These are phyloP conservation scores for Backusella psychrophila DNA, from an alignment of 192 early-diverging fungal genomes.

Conservation along the genomic window DNA sequence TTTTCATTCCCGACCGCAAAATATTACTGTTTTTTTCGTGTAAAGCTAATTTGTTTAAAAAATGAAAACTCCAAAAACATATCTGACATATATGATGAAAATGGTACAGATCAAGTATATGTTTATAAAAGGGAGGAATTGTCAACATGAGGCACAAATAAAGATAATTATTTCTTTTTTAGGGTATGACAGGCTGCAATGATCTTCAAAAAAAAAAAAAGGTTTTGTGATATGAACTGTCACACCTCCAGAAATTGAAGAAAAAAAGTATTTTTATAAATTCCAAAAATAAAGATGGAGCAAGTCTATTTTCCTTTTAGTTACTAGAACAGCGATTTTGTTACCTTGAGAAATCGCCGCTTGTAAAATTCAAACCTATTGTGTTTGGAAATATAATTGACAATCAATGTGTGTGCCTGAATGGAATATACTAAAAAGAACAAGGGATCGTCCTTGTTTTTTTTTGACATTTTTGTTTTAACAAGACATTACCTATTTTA, in stretches of 20 bases:
- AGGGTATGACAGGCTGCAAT: not conserved
- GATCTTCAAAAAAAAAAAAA: not conserved
- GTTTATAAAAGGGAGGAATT: not conserved
- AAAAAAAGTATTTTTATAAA: not conserved
- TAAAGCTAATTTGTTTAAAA: not conserved
- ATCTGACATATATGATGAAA: no score
- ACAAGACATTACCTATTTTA: not conserved
- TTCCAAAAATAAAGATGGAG: not conserved
- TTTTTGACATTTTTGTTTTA: no score
- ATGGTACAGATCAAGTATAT: not conserved
- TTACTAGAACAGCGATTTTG: not conserved
- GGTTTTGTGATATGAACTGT: not conserved
- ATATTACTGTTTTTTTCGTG: not conserved
- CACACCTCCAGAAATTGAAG: not conserved
- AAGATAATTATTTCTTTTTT: not conserved
- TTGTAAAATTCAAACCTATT: not conserved
- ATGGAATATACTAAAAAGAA: not conserved
- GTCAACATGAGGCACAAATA: not conserved
- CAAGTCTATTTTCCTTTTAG: not conserved
- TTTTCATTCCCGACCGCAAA: not conserved
- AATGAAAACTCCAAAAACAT: not conserved
- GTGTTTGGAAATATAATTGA: not conserved
- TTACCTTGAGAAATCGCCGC: not conserved
- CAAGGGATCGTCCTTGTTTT: not conserved
- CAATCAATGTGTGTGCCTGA: not conserved